Conservation (phyloP, 352 stramenopile genomes). For the Pythium brassicae region DNA sequence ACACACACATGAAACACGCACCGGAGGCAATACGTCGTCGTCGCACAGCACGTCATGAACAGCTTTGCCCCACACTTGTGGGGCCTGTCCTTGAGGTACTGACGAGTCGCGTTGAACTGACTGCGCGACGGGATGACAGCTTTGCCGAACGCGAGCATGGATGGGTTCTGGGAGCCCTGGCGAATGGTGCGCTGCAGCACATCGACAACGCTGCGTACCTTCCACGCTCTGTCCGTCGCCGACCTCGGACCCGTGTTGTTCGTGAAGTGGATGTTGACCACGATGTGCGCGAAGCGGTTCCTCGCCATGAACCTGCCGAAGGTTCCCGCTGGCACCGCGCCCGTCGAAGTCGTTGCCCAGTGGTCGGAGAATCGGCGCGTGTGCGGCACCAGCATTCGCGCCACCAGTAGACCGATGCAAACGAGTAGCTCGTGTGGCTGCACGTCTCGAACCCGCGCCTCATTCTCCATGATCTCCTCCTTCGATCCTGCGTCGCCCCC, state of each 20-base stretch:
- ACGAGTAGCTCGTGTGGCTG: background rate
- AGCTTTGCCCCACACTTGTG: background rate
- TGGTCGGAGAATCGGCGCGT: background rate
- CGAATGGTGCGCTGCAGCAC: slow-evolving; percentile 2
- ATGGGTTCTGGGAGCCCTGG: background rate
- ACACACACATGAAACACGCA: background rate
- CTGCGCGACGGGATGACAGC: background rate
- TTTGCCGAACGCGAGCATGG: background rate
- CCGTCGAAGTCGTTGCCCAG: background rate
- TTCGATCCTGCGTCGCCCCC: too few relatives aligned
- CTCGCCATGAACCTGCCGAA: slow-evolving; percentile 1
- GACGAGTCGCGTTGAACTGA: background rate
- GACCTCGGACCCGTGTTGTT: background rate
- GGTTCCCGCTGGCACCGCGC: slow-evolving; percentile 1
- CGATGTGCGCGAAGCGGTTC: background rate
- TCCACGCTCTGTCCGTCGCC: slow-evolving; percentile 2
- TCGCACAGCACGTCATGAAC: slow-evolving; percentile 1
- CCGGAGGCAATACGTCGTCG: background rate
- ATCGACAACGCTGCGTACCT: slow-evolving; percentile 1
- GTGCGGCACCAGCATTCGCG: background rate
- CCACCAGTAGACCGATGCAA: background rate
- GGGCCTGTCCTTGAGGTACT: background rate
- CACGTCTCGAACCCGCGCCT: too few relatives aligned
- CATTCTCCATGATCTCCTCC: too few relatives aligned
- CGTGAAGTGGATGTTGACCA: slow-evolving; percentile 8